Evolutionary conservation across 169 alveolate genomes (phyloP), one percentile per base, ranked within the genome.

Genomic region (Prorocentrum cordatum): DNA sequence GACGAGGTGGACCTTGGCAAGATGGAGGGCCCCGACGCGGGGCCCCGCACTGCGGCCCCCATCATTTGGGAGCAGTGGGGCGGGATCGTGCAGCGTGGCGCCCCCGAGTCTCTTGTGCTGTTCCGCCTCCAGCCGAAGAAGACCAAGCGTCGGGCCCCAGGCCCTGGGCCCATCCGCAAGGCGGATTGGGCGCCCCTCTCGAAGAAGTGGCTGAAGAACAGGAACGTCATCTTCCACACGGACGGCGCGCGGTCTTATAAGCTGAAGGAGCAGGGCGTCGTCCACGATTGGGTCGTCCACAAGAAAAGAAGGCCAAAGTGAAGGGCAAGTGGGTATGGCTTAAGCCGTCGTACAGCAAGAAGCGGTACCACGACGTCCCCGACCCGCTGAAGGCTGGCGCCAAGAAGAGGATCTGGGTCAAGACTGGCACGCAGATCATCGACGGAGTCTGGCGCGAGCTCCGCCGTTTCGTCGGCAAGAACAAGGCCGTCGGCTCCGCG

Each of bases 251-350:
- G 29, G 5, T 26, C 72, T 3, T 75, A 75, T 61, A 58, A 47
- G 10, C 14, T 35, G 36, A n/a, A 38, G 27, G 20, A 58, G 4
- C 71, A 27, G 18, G 62, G 61, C 6, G 73, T 77, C 18, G 2
- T 59, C 10, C 73, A 77, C n/a, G 73, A 54, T n/a, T 18, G 59
- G 1, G 87, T 77, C 5, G 87, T 77, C 1, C 87, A 77, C 22
- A 29, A 45, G 27, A 54, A 77, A 77, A 77, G 54, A 38, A 42
- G 18, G 87, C 58, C 32, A 36, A 36, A 29, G 24, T 20, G 3
- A 27, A 72, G 45, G 75, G 87, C 42, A 54, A 58, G 47, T 35
- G 50, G 29, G 31, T 20, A 7, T 72, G 84, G 84, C 14, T 36
- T n/a, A 24, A 58, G 64, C 87, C 87, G n/a, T n/a, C n/a, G n/a